Base-by-base conservation (phyloP, 441 rosid species). In the Breynia disticha region DNA sequence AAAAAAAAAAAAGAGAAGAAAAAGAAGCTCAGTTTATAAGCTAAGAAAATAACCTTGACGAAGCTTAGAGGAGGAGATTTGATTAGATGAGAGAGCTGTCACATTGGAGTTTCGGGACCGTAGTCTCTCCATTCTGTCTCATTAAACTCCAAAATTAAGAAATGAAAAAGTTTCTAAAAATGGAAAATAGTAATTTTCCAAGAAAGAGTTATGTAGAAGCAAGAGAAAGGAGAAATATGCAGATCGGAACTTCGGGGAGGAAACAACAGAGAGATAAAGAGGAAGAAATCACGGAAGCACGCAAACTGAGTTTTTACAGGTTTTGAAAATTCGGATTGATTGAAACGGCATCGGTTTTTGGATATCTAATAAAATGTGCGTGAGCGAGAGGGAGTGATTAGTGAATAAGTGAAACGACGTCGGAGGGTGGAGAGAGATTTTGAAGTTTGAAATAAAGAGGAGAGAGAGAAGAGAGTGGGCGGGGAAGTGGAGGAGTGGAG, bases 41-140 rank as follows among this genome's bases (percentile, higher is more conserved):
- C 64, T 8, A 56, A 50, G n/a, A n/a, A n/a, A n/a, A n/a, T n/a
- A n/a, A 78, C 85, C 87, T 76, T 60, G 52, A 56, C 7, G 65
- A 56, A 67, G 56, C 46, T 56, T 57, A 63, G 60, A 68, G 54
- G 59, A 42, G 60, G 76, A 74, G 67, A 60, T 73, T 11, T 39
- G 58, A 50, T 68, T 61, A 42, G 64, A 21, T 54, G 52, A 41
- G n/a, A 57, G 1, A 43, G 50, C 59, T 4, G 64, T 52, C 21
- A 56, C 37, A 55, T 55, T 62, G 54, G 71, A 53, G 62, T 70
- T 72, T 59, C 59, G 66, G 46, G 52, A 62, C 63, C 73, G 67
- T 60, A 71, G 66, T 19, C 46, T 57, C 68, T 80, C 82, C 96
- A 84, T 83, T 62, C 60, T 59, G 59, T 58, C 58, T 66, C 79